A percentile compares a stretch with the other conserved stretches of the same genome.
These are phyloP conservation scores for Colletotrichum shisoi DNA, from an alignment of 2,329 filamentous ascomycete species.

Conservation along the genomic window DNA sequence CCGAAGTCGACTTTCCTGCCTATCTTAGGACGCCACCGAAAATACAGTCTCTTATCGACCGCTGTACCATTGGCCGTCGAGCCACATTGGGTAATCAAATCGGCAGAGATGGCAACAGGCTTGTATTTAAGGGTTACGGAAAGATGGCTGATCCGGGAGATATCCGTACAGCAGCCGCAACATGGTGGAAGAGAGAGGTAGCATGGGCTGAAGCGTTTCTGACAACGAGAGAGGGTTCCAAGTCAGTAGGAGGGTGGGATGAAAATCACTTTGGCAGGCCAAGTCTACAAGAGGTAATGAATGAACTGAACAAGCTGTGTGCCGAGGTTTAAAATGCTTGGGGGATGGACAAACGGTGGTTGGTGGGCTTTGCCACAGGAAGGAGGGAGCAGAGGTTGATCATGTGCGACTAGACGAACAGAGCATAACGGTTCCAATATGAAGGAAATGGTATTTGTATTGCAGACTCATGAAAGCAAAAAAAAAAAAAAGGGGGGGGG, in stretches of 20 bases:
- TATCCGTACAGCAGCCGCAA: constrained; percentile 51
- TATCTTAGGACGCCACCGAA: constrained; percentile 57
- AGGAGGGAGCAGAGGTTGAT: background rate
- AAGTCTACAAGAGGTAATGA: constrained; percentile 55
- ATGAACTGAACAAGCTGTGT: constrained; percentile 28
- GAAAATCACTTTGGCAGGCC: constrained; percentile 62
- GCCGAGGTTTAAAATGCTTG: constrained; percentile 42
- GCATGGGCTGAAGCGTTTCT: constrained; percentile 59
- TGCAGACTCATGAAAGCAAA: background rate
- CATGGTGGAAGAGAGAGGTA: constrained; percentile 61
- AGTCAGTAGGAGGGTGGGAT: constrained; percentile 54
- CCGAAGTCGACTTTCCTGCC: constrained; percentile 63
- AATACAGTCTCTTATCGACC: constrained; percentile 59
- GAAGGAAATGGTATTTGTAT: constrained; percentile 7
- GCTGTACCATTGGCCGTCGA: constrained; percentile 60
- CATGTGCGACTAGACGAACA: background rate
- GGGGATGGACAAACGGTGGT: background rate
- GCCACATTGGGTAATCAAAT: constrained; percentile 56
- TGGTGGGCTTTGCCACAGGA: background rate
- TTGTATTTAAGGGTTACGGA: constrained; percentile 54
- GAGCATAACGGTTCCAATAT: background rate
- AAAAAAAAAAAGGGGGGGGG: background rate
- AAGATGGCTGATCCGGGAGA: constrained; percentile 48
- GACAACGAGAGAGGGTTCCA: constrained; percentile 50
- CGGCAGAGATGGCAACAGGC: constrained; percentile 55